Base-by-base conservation (phyloP, 371 early-diverging fungal species). In the Actinomucor elegans region DNA sequence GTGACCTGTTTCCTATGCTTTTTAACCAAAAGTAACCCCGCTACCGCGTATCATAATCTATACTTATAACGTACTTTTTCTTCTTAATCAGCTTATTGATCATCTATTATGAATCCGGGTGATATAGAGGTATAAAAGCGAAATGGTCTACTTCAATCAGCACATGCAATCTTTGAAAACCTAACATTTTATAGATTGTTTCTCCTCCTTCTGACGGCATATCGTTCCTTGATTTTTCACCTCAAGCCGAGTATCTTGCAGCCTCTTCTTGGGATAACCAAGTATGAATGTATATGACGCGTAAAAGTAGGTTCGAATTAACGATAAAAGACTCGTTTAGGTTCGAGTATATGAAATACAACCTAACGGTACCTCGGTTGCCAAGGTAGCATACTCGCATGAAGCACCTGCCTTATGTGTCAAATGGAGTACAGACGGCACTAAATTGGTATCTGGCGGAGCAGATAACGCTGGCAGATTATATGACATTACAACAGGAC, bases 191-290 rank as follows among this genome's bases (percentile, higher is more conserved):
- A n/a, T n/a, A 87, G 86, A 80, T 91, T 37, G 67, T 76, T 10
- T 69, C 74, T 40, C 84, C 88, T 29, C 91, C 91, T 15, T 64
- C 74, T 14, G 97, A 97, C 64, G 75, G 88, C 23, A 81, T 95
- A 51, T 91, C 90, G 10, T 81, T 74, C 26, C 48, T 97, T 35
- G 61, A 78, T 15, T 95, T 92, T 69, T 85, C 85, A 23, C 83
- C 93, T 3, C 75, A 79, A 52, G 87, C 89, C 10, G 90, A 96
- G 64, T 87, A 79, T 36, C 67, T 97, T 20, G 88, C 94, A 2
- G 93, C 88, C 0, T 77, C 88, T 12, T 92, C 92, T 4, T 97
- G 97, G 96, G 94, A 95, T 69, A 90, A 91, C 64, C 85, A 88
- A 70, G 95, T 91, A 80, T 40, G 1, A 4, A 4, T 27, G 14